Conservation (phyloP, 2,329 filamentous ascomycete genomes). For the Aspergillus flavus region DNA sequence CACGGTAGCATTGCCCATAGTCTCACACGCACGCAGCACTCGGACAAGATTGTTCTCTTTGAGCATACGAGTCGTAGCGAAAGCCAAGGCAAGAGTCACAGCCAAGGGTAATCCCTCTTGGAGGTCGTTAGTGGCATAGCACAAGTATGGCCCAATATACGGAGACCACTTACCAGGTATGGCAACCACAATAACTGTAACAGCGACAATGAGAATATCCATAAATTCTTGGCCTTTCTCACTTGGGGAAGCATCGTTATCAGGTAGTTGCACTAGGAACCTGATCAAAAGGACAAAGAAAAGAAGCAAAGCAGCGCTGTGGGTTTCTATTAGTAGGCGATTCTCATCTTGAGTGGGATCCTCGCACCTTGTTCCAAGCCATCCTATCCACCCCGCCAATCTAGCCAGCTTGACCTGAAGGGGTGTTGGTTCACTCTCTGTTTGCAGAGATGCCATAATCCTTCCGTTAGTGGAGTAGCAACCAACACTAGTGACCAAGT, state of each 20-base stretch:
- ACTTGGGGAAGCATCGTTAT: conserved; percentile 58
- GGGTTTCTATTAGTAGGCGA: neutral
- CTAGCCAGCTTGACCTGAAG: conserved; percentile 74
- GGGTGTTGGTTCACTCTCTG: conserved; percentile 72
- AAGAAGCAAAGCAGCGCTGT: conserved; percentile 66
- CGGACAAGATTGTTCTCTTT: conserved; percentile 74
- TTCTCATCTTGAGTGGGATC: neutral
- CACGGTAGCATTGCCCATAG: conserved; percentile 75
- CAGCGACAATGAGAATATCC: conserved; percentile 72
- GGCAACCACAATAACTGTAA: conserved; percentile 75
- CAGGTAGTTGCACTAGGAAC: conserved; percentile 69
- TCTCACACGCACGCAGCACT: conserved; percentile 73
- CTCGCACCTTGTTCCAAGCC: conserved; percentile 54
- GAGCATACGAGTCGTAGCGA: conserved; percentile 74
- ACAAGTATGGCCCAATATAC: neutral
- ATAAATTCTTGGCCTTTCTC: conserved; percentile 71
- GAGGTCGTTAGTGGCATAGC: neutral
- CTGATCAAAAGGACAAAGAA: conserved; percentile 85
- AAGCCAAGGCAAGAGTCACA: conserved; percentile 72
- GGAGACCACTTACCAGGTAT: conserved; percentile 52
- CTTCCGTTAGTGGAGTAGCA: conserved; percentile 72
- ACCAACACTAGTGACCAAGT: conserved; percentile 70
- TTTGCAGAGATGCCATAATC: conserved; percentile 70
- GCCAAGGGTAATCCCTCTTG: conserved; percentile 71
- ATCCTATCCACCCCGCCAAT: conserved; percentile 74